phyloP scores from a whole-genome alignment of 2,329 filamentous ascomycete genomes.

The Aspergillus persii region DNA sequence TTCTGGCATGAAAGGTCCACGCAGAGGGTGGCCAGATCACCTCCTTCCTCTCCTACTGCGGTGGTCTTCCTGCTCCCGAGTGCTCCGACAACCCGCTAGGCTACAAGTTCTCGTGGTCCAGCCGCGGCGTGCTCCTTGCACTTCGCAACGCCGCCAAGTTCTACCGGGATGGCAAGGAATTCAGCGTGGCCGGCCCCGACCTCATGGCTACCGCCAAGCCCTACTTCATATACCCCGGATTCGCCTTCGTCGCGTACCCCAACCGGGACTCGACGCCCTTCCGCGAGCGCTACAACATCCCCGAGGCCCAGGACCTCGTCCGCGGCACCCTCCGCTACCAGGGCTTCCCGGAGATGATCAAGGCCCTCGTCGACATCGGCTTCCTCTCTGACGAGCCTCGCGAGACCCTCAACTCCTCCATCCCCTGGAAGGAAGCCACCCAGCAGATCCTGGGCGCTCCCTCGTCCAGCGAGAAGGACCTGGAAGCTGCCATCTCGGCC shows the following conservation, averaged over 20 bases:
- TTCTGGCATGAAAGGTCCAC: conserved; percentile 65
- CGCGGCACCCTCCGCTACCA: conserved; percentile 81
- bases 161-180: conserved; percentile 74
- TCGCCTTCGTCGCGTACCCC: conserved; percentile 85
- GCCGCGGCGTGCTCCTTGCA: conserved; percentile 82
- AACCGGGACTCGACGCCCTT: conserved; percentile 89
- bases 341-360: conserved; percentile 89
- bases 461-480: conserved; percentile 65
- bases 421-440: conserved; percentile 82
- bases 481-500: conserved; percentile 69
- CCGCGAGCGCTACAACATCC: conserved; percentile 85
- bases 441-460: conserved; percentile 70
- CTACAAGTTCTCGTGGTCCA: conserved; percentile 85
- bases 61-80: conserved; percentile 72
- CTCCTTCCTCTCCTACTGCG: conserved; percentile 81
- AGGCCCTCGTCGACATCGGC: conserved; percentile 80
- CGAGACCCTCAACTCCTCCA: conserved; percentile 63
- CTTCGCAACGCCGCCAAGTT: conserved; percentile 81
- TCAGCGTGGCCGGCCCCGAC: conserved; percentile 63
- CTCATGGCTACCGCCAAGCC: conserved; percentile 87
- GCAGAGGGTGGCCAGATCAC: conserved; percentile 78
- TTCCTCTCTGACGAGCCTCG: conserved; percentile 74
- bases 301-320: conserved; percentile 78
- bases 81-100: conserved; percentile 83
- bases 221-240: conserved; percentile 87